Percentiles rank a stretch among this genome's conserved stretches.
phyloP scores from a whole-genome alignment of 2,329 filamentous ascomycete genomes.

The Nigrospora osmanthi region DNA sequence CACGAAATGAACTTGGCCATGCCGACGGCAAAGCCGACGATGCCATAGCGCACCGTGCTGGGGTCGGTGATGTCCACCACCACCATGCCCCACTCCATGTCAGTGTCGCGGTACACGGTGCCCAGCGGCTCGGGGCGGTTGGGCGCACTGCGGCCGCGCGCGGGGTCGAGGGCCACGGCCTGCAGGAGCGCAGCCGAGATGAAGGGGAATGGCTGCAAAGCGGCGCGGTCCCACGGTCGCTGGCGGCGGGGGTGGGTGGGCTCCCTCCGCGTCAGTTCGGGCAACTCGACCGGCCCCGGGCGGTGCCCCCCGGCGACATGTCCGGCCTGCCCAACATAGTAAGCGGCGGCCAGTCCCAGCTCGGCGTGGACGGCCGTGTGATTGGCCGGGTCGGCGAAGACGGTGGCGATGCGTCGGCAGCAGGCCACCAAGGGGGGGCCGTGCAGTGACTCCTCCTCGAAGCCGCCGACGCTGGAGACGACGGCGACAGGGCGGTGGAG shows the following conservation, averaged over 20 bases:
- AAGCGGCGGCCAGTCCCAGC: slow-evolving; percentile 7
- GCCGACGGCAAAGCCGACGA: slow-evolving; percentile 10
- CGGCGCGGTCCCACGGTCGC: slow-evolving; percentile 9
- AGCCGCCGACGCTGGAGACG: slow-evolving; percentile 6
- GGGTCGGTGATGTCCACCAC: slow-evolving; percentile 11
- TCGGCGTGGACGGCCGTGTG: slow-evolving; percentile 8
- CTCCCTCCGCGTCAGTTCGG: background rate
- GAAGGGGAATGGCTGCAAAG: slow-evolving; percentile 10
- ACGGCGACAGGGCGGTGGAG: slow-evolving; percentile 7
- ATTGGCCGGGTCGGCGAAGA: slow-evolving; percentile 11
- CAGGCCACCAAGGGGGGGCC: slow-evolving; percentile 8
- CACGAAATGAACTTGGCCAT: slow-evolving; percentile 7
- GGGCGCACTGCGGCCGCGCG: background rate
- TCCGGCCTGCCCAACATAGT: slow-evolving; percentile 3
- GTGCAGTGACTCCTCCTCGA: slow-evolving; percentile 5
- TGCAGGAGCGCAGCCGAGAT: slow-evolving; percentile 9
- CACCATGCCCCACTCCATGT: slow-evolving; percentile 13
- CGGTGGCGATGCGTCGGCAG: slow-evolving; percentile 9
- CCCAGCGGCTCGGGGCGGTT: slow-evolving; percentile 9
- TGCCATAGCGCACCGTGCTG: slow-evolving; percentile 8
- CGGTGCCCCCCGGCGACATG: background rate
- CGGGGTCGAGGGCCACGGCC: slow-evolving; percentile 8
- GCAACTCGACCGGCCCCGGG: slow-evolving; percentile 1
- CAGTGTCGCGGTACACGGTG: slow-evolving; percentile 12
- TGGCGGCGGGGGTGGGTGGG: background rate